Evolutionary conservation across 23 red algal species (phyloP), one percentile per base, ranked within the genome.

Genomic region (Agarophyton chilense): DNA sequence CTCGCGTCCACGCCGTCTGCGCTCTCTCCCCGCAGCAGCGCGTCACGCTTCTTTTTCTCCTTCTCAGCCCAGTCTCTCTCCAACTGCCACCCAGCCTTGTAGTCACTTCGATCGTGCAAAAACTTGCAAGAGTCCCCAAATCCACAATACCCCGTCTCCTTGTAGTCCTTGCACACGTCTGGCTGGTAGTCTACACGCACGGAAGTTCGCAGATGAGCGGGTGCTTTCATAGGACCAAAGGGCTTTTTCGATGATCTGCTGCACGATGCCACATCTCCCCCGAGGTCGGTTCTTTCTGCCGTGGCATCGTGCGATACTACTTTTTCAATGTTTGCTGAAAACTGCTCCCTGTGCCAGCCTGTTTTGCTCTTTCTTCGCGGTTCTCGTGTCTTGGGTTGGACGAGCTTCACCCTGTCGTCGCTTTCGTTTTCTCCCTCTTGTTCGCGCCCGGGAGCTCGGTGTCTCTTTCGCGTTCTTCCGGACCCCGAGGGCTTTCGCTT

Each of bases 91-190:
- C 94, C 86, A 14, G 82, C 74, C 49, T 81, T 92, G 28, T 79
- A 83, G 82, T 92, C 88, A 77, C 87, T 88, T 25, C 95, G 72
- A 33, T 93, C 90, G 70, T 97, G 95, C 14, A 93, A 29, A 54
- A 97, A 97, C 90, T 97, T 97, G 90, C 95, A 97, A 44, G 95
- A 84, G 44, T 97, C 95, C 11, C 95, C 95, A 86, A 93, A 97
- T 32, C 83, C 84, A 63, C 95, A 97, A 85, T 76, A 93, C 7
- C 95, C 95, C 22, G 95, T 97, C 58, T 97, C 95, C 65, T 93
- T 93, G 63, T 93, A 97, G 73, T 97, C 95, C 74, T 93, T 97
- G 49, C 95, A 97, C 33, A 97, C 76, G 60, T 93, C 90, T 19
- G 95, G 87, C 82, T 97, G 89, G 74, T 78, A 97, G 43, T 97